Conservation (phyloP, 495 filamentous ascomycete genomes). For the Penicillium tannophilum region DNA sequence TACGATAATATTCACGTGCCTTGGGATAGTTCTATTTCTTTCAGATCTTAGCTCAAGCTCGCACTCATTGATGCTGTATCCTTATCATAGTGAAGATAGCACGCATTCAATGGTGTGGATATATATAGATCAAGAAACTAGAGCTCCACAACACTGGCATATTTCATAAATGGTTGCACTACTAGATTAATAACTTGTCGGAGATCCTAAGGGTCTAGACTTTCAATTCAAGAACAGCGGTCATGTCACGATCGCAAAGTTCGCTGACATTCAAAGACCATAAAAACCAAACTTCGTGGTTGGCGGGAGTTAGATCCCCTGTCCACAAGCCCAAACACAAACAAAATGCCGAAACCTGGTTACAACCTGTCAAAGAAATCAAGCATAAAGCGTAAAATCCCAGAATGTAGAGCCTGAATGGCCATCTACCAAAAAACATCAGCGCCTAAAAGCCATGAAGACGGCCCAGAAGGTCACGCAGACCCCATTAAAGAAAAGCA, state of each 20-base stretch:
- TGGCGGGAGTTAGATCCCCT: conserved; percentile 9
- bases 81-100: too few species aligned
- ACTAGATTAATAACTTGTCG: neutral
- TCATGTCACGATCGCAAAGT: neutral
- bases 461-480: conserved; percentile 2
- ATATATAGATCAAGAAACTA: too few species aligned
- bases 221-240: neutral
- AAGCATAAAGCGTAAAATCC: conserved; percentile 4
- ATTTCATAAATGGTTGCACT: neutral
- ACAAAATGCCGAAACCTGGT: neutral
- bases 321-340: neutral
- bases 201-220: neutral
- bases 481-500: neutral
- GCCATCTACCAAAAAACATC: neutral
- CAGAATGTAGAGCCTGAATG: neutral
- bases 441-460: neutral
- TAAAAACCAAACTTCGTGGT: neutral
- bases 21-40: too few species aligned
- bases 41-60: too few species aligned
- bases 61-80: too few species aligned
- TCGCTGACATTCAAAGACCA: neutral
- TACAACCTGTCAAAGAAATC: conserved; percentile 6
- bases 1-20: too few species aligned
- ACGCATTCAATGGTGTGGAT: too few species aligned
- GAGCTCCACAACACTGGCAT: too few species aligned